Percentiles rank a stretch among this genome's conserved stretches.
Conservation (phyloP, 176 grass and related monocot species). For the maize (Zea mays) region DNA sequence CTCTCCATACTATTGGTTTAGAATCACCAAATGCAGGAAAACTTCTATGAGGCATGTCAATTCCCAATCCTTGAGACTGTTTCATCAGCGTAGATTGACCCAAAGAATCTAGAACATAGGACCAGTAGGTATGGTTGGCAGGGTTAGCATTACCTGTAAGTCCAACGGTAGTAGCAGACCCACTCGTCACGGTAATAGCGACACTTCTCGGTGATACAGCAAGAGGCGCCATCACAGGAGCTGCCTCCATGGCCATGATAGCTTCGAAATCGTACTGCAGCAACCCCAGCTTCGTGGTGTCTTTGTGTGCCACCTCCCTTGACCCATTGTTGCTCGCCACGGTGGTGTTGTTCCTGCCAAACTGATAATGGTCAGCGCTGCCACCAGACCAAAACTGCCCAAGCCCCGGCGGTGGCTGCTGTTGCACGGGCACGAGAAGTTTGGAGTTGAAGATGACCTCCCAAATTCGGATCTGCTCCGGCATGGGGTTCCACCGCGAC, state of each 20-base stretch:
- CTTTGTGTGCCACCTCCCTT: conserved; percentile 32
- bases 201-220: conserved; percentile 24
- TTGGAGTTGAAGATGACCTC: conserved; percentile 94
- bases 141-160: neutral
- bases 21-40: too few relatives aligned
- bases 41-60: too few relatives aligned
- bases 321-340: conserved; percentile 19
- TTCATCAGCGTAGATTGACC: too few relatives aligned
- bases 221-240: conserved; percentile 2
- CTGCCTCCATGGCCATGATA: conserved; percentile 8
- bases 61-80: too few relatives aligned
- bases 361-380: conserved; percentile 30
- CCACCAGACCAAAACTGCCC: conserved; percentile 22
- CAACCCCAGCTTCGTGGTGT: conserved; percentile 46
- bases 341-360: conserved; percentile 30
- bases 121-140: too few relatives aligned
- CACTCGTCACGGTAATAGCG: conserved; percentile 37
- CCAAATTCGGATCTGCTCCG: conserved; percentile 90
- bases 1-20: too few relatives aligned
- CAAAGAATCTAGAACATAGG: neutral
- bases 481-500: conserved; percentile 88
- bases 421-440: conserved; percentile 26
- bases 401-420: conserved; percentile 3
- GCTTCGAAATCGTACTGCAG: conserved; percentile 47
- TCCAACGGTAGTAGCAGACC: neutral